phyloP scores from a whole-genome alignment of 352 stramenopile species.

The Globisporangium okanoganense region DNA sequence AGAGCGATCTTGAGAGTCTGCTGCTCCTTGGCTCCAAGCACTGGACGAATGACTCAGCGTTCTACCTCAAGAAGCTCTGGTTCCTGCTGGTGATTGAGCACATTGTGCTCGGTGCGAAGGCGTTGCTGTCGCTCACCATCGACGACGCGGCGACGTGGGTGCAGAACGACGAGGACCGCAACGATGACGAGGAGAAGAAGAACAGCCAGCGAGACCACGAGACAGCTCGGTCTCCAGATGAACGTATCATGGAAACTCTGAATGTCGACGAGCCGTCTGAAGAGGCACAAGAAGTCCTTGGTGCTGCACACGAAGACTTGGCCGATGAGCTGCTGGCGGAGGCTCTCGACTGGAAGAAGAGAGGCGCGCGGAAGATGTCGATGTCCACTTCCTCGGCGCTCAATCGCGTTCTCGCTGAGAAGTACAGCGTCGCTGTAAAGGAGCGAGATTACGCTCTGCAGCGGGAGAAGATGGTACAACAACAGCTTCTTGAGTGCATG shows the following conservation, averaged over 20 bases:
- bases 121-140: slow-evolving; percentile 57
- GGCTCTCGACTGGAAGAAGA: slow-evolving; percentile 11
- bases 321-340: slow-evolving; percentile 18
- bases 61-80: slow-evolving; percentile 60
- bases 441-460: slow-evolving; percentile 43
- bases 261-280: not conserved
- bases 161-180: slow-evolving; percentile 57
- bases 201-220: slow-evolving; percentile 10
- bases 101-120: slow-evolving; percentile 58
- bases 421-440: slow-evolving; percentile 31
- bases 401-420: slow-evolving; percentile 36
- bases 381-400: slow-evolving; percentile 17
- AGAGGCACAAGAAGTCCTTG: not conserved
- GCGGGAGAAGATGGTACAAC: slow-evolving; percentile 23
- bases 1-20: slow-evolving; percentile 59
- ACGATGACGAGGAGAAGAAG: slow-evolving; percentile 35
- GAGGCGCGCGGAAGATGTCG: not conserved
- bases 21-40: slow-evolving; percentile 16
- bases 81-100: slow-evolving; percentile 63
- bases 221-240: not conserved
- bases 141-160: slow-evolving; percentile 73
- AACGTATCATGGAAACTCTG: not conserved
- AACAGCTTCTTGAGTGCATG: slow-evolving; percentile 27
- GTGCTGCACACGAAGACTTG: not conserved
- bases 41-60: slow-evolving; percentile 19